phyloP scores from a whole-genome alignment of 2,329 filamentous ascomycete species.

The Esteya vermicola region DNA sequence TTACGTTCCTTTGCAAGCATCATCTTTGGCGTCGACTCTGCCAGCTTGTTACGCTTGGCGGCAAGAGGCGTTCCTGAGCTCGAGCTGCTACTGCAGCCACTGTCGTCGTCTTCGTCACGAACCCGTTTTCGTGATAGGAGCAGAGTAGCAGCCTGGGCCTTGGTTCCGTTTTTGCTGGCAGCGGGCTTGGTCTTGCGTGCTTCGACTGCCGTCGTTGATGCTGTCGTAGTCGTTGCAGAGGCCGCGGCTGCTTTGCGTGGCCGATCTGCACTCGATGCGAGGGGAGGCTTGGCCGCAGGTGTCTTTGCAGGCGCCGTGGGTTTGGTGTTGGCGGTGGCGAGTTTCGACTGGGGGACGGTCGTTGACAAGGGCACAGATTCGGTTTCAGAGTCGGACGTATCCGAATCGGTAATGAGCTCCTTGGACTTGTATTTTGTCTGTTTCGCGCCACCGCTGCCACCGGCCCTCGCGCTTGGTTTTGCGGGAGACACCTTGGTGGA shows the following conservation, averaged over 20 bases:
- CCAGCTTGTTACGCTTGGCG: slow-evolving; percentile 40
- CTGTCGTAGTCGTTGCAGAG: no score
- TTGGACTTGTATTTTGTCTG: slow-evolving; percentile 33
- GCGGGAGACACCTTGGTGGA: slow-evolving; percentile 21
- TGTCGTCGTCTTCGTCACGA: slow-evolving; percentile 36
- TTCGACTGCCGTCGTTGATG: slow-evolving; percentile 8
- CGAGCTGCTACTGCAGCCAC: slow-evolving; percentile 45
- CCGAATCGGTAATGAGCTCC: slow-evolving; percentile 41
- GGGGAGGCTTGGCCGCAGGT: background rate
- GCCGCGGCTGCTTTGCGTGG: slow-evolving; percentile 7
- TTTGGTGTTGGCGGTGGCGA: slow-evolving; percentile 1
- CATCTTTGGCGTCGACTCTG: slow-evolving; percentile 10
- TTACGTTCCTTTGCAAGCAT: slow-evolving; percentile 2
- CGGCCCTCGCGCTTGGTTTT: slow-evolving; percentile 27
- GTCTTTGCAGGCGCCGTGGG: slow-evolving; percentile 10
- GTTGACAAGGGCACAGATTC: slow-evolving; percentile 14
- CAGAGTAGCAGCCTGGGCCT: slow-evolving; percentile 7
- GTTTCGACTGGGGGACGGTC: slow-evolving; percentile 13
- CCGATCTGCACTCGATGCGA: slow-evolving; percentile 4
- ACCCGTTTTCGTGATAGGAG: slow-evolving; percentile 33
- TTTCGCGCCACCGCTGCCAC: slow-evolving; percentile 24
- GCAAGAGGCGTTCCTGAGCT: slow-evolving; percentile 44
- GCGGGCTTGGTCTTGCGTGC: slow-evolving; percentile 9
- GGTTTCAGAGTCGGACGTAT: slow-evolving; percentile 35
- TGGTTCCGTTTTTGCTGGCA: slow-evolving; percentile 7